Evolutionary conservation across 164 flowering plant species (phyloP).

Genomic region (Malania oleifera): DNA sequence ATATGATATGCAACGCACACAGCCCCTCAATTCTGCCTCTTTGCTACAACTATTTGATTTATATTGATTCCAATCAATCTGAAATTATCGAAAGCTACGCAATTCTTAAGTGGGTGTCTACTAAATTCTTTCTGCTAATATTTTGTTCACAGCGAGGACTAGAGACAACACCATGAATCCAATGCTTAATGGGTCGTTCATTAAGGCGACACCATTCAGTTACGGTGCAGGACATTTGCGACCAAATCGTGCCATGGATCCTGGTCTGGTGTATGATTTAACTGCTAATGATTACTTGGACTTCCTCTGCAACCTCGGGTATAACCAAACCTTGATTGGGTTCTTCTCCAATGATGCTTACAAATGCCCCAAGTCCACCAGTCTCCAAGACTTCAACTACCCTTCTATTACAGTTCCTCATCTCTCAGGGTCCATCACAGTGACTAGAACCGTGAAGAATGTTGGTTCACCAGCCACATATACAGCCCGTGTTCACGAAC

Average conservation of each 20-base stretch:
- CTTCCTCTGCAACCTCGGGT: conserved; percentile 51
- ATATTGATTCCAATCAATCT: no score
- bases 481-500: conserved; percentile 18
- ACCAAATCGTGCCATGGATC: conserved; percentile 56
- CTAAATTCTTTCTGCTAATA: no score
- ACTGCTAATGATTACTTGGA: conserved; percentile 37
- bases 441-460: conserved; percentile 46
- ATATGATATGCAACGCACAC: no score
- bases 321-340: conserved; percentile 18
- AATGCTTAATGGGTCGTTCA: conserved; percentile 20
- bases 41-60: no score
- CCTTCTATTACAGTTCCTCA: conserved; percentile 50
- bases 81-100: no score
- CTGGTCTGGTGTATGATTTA: conserved; percentile 69
- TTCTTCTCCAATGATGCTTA: conserved; percentile 11
- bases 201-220: conserved; percentile 42
- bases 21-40: no score
- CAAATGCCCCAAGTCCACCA: conserved; percentile 20
- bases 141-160: conserved; percentile 33
- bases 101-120: no score
- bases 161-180: conserved; percentile 37
- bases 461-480: conserved; percentile 48
- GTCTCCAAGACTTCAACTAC: conserved; percentile 35
- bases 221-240: conserved; percentile 58
- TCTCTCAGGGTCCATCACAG: conserved; percentile 24